Evolutionary conservation across 441 rosid genomes (phyloP).

Genomic region (Arabidopsis lyrata): DNA sequence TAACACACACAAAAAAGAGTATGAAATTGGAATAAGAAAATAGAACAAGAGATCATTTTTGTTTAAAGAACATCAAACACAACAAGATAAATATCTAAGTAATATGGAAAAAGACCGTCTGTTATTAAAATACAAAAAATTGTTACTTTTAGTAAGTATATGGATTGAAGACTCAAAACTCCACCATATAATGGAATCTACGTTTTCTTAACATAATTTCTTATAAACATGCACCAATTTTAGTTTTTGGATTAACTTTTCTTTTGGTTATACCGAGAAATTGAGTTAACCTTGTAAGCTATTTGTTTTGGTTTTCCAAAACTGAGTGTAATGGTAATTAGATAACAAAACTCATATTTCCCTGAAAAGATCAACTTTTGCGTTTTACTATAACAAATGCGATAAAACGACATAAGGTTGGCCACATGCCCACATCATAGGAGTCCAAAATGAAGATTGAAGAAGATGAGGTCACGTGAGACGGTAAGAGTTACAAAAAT

Average conservation of each 20-base stretch:
- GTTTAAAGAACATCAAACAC: no score
- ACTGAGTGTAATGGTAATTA: no score
- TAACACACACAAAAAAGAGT: no score
- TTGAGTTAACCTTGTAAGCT: neutral
- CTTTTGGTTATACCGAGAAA: neutral
- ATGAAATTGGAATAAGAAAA: no score
- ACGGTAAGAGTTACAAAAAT: neutral
- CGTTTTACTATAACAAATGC: neutral
- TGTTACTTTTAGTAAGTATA: neutral
- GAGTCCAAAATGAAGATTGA: slow-evolving; percentile 3
- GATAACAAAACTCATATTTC: no score
- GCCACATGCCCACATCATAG: neutral
- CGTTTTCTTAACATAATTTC: slow-evolving; percentile 8
- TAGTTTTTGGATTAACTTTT: neutral
- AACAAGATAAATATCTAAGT: no score
- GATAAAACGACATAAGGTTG: neutral
- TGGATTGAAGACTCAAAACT: neutral
- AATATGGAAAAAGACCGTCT: no score
- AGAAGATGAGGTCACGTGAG: slow-evolving; percentile 23
- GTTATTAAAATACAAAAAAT: no score
- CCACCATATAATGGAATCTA: neutral
- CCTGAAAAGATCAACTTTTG: neutral
- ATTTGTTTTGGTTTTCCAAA: neutral
- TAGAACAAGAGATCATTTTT: no score
- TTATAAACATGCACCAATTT: neutral